Evolutionary conservation across 768 basidiomycete genomes (phyloP), one percentile per base, ranked within the genome.

Genomic region (Boletus rex-veris): DNA sequence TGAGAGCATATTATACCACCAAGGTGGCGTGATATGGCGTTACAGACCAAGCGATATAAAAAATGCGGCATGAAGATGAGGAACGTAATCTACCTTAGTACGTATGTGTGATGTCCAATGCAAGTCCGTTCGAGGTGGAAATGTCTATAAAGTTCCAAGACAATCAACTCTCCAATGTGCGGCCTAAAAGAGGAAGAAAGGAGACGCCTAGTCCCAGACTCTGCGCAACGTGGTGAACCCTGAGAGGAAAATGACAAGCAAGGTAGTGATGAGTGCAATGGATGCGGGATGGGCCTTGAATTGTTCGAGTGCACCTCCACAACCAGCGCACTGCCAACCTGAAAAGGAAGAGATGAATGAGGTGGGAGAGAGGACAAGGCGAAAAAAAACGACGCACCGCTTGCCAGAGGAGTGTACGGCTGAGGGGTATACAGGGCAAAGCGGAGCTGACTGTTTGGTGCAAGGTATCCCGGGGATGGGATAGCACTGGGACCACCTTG

Each of bases 341-440:
- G 42, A 21, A 19, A 28, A 52, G 3, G 7, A 24, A 21, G 30
- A 7, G 18, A 39, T 55, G 8, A 39, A 7, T 46, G 3, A 19
- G 38, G 37, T 18, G 44, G n/a, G 6, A 46, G 21, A 26, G 15
- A 40, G 18, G 14, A 28, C 0, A 7, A 37, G 14, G 16, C 16
- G 12, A 37, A 11, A 14, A 55, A 55, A 19, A 14, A 51, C 11
- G 38, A 49, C 67, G 45, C 30, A 70, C 75, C 71, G 72, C 81
- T 75, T 11, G 73, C 54, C n/a, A 84, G 64, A 8, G 80, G 78
- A 5, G 80, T 82, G 63, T 85, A 84, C 6, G 71, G 12, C 56
- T 76, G 76, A 10, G 85, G 85, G 24, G 77, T 76, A 66, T 88
- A 88, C 58, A 88, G 62, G 35, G 83, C 82, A 65, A 88, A 88